Evolutionary conservation across 1,284 basidiomycete genomes (phyloP).

Genomic region (Cerrena zonata): DNA sequence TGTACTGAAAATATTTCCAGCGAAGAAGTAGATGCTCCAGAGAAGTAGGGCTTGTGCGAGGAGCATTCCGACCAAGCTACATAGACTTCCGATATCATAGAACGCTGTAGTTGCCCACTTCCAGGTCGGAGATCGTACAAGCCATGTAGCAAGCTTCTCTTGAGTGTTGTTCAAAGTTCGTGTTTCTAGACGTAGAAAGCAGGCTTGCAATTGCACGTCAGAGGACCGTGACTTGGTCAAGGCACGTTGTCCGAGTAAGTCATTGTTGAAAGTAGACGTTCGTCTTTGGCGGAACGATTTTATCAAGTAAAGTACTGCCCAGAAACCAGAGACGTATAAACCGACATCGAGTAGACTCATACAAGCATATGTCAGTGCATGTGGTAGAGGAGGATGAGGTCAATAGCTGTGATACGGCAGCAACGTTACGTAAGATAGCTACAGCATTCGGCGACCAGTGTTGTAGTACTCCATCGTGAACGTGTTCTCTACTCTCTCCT

Average conservation of each 20-base stretch:
- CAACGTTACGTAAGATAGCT: neutral
- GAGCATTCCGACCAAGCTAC: constrained; percentile 47
- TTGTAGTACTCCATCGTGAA: neutral
- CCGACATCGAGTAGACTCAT: neutral
- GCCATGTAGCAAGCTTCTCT: constrained; percentile 33
- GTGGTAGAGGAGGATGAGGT: neutral
- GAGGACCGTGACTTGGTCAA: constrained; percentile 6
- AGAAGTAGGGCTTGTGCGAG: constrained; percentile 36
- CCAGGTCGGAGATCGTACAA: constrained; percentile 12
- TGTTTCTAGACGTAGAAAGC: constrained; percentile 47
- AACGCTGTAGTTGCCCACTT: constrained; percentile 27
- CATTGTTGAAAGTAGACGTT: constrained; percentile 4
- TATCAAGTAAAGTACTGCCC: constrained; percentile 2
- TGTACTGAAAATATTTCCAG: too few species aligned
- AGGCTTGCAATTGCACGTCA: constrained; percentile 18
- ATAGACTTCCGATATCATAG: constrained; percentile 48
- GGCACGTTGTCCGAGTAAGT: constrained; percentile 7
- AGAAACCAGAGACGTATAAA: neutral
- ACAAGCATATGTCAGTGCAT: neutral
- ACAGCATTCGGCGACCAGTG: neutral
- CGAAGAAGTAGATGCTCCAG: too few species aligned
- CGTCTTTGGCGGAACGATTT: neutral
- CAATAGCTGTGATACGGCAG: neutral
- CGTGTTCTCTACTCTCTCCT: neutral
- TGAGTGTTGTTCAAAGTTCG: constrained; percentile 48